Evolutionary conservation across 805 yeast species (phyloP).

Genomic region (Ogataea zsoltii): DNA sequence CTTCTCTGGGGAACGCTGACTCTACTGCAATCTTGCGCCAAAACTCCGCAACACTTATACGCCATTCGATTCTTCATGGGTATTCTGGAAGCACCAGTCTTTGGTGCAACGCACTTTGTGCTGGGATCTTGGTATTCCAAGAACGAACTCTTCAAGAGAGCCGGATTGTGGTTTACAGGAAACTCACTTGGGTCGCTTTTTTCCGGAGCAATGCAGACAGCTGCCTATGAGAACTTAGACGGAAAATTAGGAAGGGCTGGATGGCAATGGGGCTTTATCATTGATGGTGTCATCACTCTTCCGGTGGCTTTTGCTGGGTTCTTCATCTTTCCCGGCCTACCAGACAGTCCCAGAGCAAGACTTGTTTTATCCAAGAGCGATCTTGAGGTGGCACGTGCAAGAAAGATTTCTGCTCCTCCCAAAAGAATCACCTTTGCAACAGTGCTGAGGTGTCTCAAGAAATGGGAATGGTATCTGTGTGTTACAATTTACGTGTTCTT

Average conservation of each 20-base stretch:
- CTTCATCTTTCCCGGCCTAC: slow-evolving; percentile 44
- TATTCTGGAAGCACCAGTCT: slow-evolving; percentile 42
- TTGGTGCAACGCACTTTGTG: slow-evolving; percentile 5
- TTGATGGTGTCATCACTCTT: slow-evolving; percentile 44
- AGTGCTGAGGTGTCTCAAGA: slow-evolving; percentile 2
- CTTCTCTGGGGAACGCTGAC: slow-evolving; percentile 4
- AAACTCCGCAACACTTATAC: slow-evolving; percentile 49
- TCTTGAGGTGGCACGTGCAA: slow-evolving; percentile 36
- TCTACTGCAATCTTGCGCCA: slow-evolving; percentile 19
- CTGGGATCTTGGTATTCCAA: slow-evolving; percentile 5
- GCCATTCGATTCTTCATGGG: slow-evolving; percentile 62
- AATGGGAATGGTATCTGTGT: slow-evolving; percentile 6
- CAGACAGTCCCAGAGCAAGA: slow-evolving; percentile 41
- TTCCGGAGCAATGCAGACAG: slow-evolving; percentile 50
- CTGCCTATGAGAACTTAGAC: slow-evolving; percentile 30
- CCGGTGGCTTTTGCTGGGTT: slow-evolving; percentile 42
- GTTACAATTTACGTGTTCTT: slow-evolving; percentile 2
- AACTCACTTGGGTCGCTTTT: slow-evolving; percentile 48
- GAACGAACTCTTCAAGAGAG: slow-evolving; percentile 6
- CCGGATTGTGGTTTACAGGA: slow-evolving; percentile 3
- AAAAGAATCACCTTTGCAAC: slow-evolving; percentile 1
- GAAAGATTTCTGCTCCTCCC: slow-evolving; percentile 4
- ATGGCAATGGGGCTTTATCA: slow-evolving; percentile 52
- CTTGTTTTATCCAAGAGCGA: slow-evolving; percentile 39
- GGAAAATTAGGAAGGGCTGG: slow-evolving; percentile 33